Conservation (phyloP, 306 rosid genomes). For the Aeschynomene evenia region DNA sequence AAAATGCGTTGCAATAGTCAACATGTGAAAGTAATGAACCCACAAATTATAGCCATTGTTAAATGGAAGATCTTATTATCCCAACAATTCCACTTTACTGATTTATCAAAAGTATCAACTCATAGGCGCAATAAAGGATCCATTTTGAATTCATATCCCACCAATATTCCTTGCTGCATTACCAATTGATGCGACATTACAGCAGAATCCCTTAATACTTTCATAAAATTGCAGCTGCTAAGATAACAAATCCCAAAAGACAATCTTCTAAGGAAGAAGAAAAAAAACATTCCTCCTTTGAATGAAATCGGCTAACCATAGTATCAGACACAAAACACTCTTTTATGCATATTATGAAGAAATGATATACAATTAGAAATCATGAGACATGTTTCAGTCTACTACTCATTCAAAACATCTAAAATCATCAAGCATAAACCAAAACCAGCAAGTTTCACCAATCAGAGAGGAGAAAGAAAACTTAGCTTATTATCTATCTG, state of each 20-base stretch:
- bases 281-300: neutral
- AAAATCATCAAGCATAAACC: neutral
- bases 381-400: conserved; percentile 14
- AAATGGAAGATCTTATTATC: no score
- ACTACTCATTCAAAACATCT: conserved; percentile 16
- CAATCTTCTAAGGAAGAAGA: neutral
- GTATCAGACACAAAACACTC: neutral
- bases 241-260: neutral
- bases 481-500: neutral
- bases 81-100: no score
- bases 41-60: no score
- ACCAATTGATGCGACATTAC: no score
- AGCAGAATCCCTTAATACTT: no score
- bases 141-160: no score
- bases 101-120: no score
- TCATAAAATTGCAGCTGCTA: no score
- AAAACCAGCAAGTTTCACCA: conserved; percentile 1
- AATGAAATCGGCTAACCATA: neutral
- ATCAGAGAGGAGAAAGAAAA: neutral
- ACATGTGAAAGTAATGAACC: no score
- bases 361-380: conserved; percentile 13
- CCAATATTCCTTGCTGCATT: no score
- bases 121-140: no score
- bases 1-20: no score
- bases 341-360: neutral